Conservation (phyloP, 768 basidiomycete genomes). For the Piloderma croceum region DNA sequence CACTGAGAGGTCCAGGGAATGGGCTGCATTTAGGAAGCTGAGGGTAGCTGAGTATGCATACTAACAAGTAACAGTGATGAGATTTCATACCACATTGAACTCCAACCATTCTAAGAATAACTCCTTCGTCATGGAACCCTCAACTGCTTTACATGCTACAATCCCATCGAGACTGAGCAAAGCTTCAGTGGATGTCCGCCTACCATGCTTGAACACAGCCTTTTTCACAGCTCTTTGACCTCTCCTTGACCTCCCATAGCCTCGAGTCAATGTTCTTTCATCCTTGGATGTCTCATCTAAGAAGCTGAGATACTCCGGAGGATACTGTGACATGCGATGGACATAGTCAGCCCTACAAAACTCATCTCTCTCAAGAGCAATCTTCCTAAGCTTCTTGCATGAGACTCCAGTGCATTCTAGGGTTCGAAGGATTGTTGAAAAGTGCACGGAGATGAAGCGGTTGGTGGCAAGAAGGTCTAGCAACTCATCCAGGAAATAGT, state of each 20-base stretch:
- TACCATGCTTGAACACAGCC: constrained; percentile 26
- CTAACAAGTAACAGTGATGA: constrained; percentile 16
- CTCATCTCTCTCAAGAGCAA: constrained; percentile 28
- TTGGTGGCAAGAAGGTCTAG: constrained; percentile 13
- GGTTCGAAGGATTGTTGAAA: constrained; percentile 25
- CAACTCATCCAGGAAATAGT: constrained; percentile 33
- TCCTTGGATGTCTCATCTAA: constrained; percentile 31
- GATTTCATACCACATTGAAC: constrained; percentile 18
- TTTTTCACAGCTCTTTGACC: constrained; percentile 19
- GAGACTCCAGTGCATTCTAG: constrained; percentile 23
- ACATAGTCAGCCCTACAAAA: constrained; percentile 20
- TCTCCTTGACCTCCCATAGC: constrained; percentile 17
- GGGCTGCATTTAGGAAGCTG: too few species aligned
- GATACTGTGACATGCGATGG: constrained; percentile 22
- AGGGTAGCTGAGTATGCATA: too few species aligned
- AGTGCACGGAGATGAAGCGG: constrained; percentile 29
- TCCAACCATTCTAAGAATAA: constrained; percentile 22
- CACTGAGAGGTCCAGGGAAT: too few species aligned
- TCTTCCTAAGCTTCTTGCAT: constrained; percentile 26
- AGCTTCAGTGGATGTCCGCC: constrained; percentile 19
- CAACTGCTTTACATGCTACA: constrained; percentile 19
- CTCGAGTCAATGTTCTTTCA: constrained; percentile 16
- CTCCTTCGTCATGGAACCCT: constrained; percentile 24
- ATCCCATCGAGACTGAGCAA: constrained; percentile 29
- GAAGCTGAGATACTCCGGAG: constrained; percentile 29